A percentile compares a stretch with the other conserved stretches of the same genome.
Conservation (phyloP, 805 yeast species). For the Sugiyamaella marilandica region DNA sequence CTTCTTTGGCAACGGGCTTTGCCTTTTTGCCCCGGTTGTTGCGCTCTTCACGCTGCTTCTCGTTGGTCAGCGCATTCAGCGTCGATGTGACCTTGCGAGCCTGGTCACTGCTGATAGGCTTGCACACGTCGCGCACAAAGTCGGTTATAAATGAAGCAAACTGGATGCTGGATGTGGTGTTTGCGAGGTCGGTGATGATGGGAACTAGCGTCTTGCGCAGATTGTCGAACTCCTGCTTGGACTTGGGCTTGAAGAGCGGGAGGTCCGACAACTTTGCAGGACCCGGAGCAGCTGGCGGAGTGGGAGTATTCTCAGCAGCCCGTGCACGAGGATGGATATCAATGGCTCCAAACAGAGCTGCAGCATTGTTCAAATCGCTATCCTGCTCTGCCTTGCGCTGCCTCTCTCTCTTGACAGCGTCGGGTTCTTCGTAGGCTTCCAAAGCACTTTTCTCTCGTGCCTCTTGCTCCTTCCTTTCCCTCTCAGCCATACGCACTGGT, state of each 20-base stretch:
- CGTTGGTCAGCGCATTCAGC: constrained; percentile 71
- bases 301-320: constrained; percentile 42
- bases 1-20: constrained; percentile 77
- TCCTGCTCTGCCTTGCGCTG: constrained; percentile 74
- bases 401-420: constrained; percentile 65
- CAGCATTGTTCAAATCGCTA: constrained; percentile 88
- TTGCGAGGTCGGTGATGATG: constrained; percentile 55
- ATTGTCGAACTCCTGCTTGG: constrained; percentile 73
- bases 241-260: constrained; percentile 75
- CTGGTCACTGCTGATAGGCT: constrained; percentile 77
- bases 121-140: constrained; percentile 75
- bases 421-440: constrained; percentile 51
- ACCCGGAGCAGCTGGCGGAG: constrained; percentile 34
- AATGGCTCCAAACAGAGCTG: constrained; percentile 77
- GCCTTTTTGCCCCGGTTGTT: constrained; percentile 91
- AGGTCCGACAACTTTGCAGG: constrained; percentile 35
- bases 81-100: constrained; percentile 83
- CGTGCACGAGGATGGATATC: constrained; percentile 38
- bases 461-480: constrained; percentile 43
- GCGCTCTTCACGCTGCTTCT: constrained; percentile 87
- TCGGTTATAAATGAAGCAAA: constrained; percentile 80
- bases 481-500: constrained; percentile 37
- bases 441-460: constrained; percentile 43
- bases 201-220: constrained; percentile 68
- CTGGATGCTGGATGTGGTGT: constrained; percentile 52